Evolutionary conservation across 1,284 basidiomycete genomes (phyloP).

Genomic region (Malassezia cuniculi): DNA sequence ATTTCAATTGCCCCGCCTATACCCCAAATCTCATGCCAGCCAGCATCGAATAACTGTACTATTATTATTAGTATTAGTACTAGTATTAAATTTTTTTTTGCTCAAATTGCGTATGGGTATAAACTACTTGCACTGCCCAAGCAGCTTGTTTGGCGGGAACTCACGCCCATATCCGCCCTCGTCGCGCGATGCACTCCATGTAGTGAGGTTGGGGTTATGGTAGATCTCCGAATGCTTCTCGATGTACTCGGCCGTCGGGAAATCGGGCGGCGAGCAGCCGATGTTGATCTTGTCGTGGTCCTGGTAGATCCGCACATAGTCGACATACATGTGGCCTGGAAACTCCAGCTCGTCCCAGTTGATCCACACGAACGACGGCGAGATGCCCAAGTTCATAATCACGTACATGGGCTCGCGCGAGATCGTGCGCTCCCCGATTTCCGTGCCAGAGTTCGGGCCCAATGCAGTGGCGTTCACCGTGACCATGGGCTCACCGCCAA

Average conservation of each 20-base stretch:
- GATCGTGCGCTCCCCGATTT: slow-evolving; percentile 62
- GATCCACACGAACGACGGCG: slow-evolving; percentile 20
- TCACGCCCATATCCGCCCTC: slow-evolving; percentile 21
- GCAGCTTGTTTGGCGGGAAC: slow-evolving; percentile 23
- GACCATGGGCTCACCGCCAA: slow-evolving; percentile 18
- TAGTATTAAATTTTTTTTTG: background rate
- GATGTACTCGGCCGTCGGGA: slow-evolving; percentile 39
- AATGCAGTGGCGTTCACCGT: slow-evolving; percentile 59
- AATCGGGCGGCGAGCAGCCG: slow-evolving; percentile 46
- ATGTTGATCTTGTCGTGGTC: slow-evolving; percentile 28
- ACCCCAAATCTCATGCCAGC: too few relatives aligned
- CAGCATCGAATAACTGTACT: too few relatives aligned
- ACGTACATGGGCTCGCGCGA: slow-evolving; percentile 50
- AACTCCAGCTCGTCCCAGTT: slow-evolving; percentile 16
- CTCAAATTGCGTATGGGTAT: background rate
- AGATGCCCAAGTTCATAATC: slow-evolving; percentile 33
- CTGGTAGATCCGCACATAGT: slow-evolving; percentile 34
- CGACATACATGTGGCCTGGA: slow-evolving; percentile 21
- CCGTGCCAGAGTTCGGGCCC: slow-evolving; percentile 54
- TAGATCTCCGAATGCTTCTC: slow-evolving; percentile 35
- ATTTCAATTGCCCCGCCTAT: too few relatives aligned
- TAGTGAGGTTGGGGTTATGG: slow-evolving; percentile 34
- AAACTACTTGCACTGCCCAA: slow-evolving; percentile 17
- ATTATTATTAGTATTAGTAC: background rate
- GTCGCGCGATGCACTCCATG: slow-evolving; percentile 22